A percentile compares a stretch with the other conserved stretches of the same genome.
phyloP scores from a whole-genome alignment of 495 filamentous ascomycete species.

The Apiosordaria backusii region DNA sequence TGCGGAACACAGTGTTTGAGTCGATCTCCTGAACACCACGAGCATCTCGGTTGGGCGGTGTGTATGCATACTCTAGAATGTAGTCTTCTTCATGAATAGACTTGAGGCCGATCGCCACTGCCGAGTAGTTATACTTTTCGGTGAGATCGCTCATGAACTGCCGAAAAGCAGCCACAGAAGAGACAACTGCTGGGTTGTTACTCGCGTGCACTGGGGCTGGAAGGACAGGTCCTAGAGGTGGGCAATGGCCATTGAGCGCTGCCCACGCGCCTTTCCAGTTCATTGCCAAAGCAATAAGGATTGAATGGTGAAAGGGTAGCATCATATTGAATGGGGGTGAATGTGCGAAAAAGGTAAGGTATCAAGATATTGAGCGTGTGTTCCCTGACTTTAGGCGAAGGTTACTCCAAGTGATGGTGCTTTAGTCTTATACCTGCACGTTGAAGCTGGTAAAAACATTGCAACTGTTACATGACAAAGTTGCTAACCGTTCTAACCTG shows the following conservation, averaged over 20 bases:
- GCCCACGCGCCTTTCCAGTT: neutral
- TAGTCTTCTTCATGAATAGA: slow-evolving; percentile 35
- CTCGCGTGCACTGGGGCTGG: slow-evolving; percentile 28
- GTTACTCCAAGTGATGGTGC: too few species aligned
- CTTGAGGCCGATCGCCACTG: slow-evolving; percentile 34
- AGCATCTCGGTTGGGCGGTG: slow-evolving; percentile 27
- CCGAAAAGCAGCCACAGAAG: slow-evolving; percentile 9
- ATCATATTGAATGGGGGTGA: too few species aligned
- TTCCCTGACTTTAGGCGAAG: too few species aligned
- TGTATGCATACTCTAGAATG: slow-evolving; percentile 34
- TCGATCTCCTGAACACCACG: slow-evolving; percentile 35
- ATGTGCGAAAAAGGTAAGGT: too few species aligned
- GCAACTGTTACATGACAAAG: too few species aligned
- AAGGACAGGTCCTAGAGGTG: slow-evolving; percentile 34
- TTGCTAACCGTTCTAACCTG: neutral
- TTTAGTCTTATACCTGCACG: neutral
- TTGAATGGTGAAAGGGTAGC: too few species aligned
- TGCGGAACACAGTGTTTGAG: slow-evolving; percentile 47
- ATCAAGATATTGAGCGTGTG: neutral
- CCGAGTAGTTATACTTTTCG: slow-evolving; percentile 22
- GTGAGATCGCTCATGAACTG: slow-evolving; percentile 1
- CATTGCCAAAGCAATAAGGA: too few species aligned
- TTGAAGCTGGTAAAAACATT: too few species aligned
- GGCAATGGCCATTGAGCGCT: slow-evolving; percentile 20
- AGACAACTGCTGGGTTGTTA: slow-evolving; percentile 18